Evolutionary conservation across 2,329 filamentous ascomycete species (phyloP).

Genomic region (Fusarium abutilonis): DNA sequence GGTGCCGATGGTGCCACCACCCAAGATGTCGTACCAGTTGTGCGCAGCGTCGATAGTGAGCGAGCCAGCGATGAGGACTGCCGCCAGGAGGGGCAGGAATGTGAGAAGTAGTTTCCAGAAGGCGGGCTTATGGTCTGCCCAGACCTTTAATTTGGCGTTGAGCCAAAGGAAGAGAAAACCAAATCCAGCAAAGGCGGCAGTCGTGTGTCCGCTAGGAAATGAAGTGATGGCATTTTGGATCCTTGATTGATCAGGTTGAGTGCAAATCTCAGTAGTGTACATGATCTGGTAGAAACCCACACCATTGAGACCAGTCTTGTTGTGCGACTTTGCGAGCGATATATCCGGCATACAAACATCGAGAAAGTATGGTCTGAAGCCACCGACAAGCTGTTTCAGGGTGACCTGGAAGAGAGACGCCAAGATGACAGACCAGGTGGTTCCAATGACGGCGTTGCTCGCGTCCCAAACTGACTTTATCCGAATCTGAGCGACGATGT

Average conservation of each 20-base stretch:
- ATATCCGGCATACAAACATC: constrained; percentile 69
- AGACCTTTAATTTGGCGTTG: constrained; percentile 78
- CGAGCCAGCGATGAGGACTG: constrained; percentile 67
- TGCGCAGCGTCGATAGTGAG: constrained; percentile 73
- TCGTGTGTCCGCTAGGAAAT: constrained; percentile 75
- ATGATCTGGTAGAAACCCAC: constrained; percentile 68
- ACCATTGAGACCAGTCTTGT: constrained; percentile 53
- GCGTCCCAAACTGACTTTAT: constrained; percentile 67
- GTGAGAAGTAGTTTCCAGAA: constrained; percentile 73
- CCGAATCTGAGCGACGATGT: constrained; percentile 66
- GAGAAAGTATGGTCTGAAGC: constrained; percentile 71
- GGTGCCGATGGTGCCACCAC: constrained; percentile 70
- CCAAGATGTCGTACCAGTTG: constrained; percentile 75
- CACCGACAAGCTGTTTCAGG: constrained; percentile 73
- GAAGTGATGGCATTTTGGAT: constrained; percentile 71
- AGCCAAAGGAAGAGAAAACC: constrained; percentile 74
- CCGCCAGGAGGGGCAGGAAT: constrained; percentile 68
- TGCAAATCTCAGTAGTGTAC: constrained; percentile 72
- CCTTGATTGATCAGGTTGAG: constrained; percentile 59
- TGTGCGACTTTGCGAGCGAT: constrained; percentile 54
- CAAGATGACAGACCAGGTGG: constrained; percentile 67
- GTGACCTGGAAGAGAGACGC: constrained; percentile 73
- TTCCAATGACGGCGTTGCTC: constrained; percentile 70
- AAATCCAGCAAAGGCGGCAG: constrained; percentile 70
- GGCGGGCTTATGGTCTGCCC: constrained; percentile 70